Evolutionary conservation across 2,329 filamentous ascomycete genomes (phyloP).

Genomic region (Diaporthe sp.): DNA sequence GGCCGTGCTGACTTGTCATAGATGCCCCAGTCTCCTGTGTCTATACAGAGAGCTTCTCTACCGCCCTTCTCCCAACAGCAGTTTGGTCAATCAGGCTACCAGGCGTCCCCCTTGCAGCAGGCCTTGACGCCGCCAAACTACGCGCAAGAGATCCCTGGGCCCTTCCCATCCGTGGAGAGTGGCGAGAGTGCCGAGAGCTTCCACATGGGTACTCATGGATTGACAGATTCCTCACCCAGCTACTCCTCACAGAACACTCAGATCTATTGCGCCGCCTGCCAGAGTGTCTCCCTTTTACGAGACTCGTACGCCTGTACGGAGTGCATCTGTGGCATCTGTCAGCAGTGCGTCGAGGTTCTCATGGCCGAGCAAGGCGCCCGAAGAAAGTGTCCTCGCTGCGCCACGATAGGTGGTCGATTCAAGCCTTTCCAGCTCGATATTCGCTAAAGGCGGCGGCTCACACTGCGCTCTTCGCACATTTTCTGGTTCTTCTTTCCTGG

Average conservation of each 20-base stretch:
- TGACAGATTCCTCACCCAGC: conserved; percentile 78
- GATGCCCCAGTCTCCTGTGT: conserved; percentile 75
- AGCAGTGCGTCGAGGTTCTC: conserved; percentile 85
- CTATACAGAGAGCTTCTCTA: conserved; percentile 71
- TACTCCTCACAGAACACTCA: conserved; percentile 83
- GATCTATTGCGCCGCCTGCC: conserved; percentile 93
- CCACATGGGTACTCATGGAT: conserved; percentile 74
- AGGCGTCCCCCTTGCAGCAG: conserved; percentile 91
- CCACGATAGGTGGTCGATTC: conserved; percentile 82
- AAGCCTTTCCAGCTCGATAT: conserved; percentile 90
- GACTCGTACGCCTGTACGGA: conserved; percentile 95
- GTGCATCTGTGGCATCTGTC: conserved; percentile 94
- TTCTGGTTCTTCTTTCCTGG: conserved; percentile 13
- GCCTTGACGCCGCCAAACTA: conserved; percentile 87
- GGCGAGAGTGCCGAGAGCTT: conserved; percentile 79
- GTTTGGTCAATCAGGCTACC: conserved; percentile 75
- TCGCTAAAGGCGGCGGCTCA: conserved; percentile 62
- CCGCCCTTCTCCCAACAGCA: conserved; percentile 67
- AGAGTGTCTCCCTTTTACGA: conserved; percentile 79
- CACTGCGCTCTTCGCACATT: not conserved
- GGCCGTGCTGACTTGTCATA: conserved; percentile 50
- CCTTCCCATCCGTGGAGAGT: conserved; percentile 92
- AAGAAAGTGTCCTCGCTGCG: conserved; percentile 83
- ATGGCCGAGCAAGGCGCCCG: conserved; percentile 81
- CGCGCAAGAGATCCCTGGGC: conserved; percentile 76